A percentile compares a stretch with the other conserved stretches of the same genome.
phyloP scores from a whole-genome alignment of 148 eudicot species.

The Silene latifolia region DNA sequence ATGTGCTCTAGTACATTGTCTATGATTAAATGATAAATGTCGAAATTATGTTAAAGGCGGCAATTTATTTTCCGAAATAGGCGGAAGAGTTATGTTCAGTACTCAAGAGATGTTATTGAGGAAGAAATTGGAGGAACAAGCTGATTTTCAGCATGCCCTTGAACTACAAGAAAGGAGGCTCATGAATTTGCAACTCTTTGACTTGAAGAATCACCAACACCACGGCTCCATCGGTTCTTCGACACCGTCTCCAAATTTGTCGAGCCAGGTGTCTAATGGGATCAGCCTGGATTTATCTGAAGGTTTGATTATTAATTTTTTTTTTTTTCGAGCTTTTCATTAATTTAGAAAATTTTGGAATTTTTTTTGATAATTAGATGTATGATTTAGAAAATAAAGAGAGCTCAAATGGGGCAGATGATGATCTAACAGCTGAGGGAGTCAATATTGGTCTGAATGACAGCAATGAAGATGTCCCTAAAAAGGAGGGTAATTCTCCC shows the following conservation, averaged over 20 bases:
- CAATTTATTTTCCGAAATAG: slow-evolving; percentile 24
- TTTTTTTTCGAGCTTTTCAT: too few species aligned
- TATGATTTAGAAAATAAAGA: slow-evolving; percentile 34
- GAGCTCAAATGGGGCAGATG: slow-evolving; percentile 27
- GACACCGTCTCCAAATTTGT: slow-evolving; percentile 25
- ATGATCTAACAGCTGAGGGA: slow-evolving; percentile 29
- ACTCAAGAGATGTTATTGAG: slow-evolving; percentile 62
- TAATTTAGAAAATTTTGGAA: background rate
- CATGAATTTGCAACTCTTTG: slow-evolving; percentile 71
- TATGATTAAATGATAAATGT: background rate
- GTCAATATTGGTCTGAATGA: slow-evolving; percentile 31
- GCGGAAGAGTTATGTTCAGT: slow-evolving; percentile 60
- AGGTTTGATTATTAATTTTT: slow-evolving; percentile 36
- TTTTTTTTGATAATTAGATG: background rate
- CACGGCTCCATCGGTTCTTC: slow-evolving; percentile 28
- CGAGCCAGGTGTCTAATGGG: slow-evolving; percentile 27
- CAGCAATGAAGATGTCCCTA: slow-evolving; percentile 25
- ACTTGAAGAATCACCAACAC: slow-evolving; percentile 51
- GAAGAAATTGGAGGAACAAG: slow-evolving; percentile 72
- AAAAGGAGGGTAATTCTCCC: slow-evolving; percentile 26
- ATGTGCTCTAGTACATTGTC: background rate
- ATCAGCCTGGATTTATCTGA: slow-evolving; percentile 34
- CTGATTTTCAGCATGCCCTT: slow-evolving; percentile 75
- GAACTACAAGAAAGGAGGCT: slow-evolving; percentile 73
- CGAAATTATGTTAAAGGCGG: background rate